Conservation (phyloP, 2,329 filamentous ascomycete species). For the Colletotrichum neosansevieriae region DNA sequence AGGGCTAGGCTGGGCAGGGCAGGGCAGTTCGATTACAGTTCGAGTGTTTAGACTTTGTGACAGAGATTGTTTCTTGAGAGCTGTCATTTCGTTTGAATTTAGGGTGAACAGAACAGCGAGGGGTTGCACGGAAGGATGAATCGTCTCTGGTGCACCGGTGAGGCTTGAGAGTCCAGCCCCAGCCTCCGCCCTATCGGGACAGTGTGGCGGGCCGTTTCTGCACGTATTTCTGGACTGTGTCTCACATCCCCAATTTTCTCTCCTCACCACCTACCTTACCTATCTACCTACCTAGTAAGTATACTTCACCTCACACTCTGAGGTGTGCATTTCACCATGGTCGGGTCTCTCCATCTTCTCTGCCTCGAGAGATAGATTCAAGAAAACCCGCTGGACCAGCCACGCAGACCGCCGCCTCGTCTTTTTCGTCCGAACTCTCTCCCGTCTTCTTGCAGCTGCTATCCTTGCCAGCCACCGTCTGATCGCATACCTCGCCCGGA, state of each 20-base stretch:
- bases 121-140: background rate
- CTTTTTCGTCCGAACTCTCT: constrained; percentile 16
- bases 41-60: background rate
- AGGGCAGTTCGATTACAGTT: background rate
- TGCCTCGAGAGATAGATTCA: background rate
- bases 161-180: constrained; percentile 11
- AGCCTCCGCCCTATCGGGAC: background rate
- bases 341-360: too few species aligned
- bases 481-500: constrained; percentile 6
- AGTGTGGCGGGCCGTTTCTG: background rate
- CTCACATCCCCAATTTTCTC: background rate
- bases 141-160: background rate
- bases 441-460: background rate
- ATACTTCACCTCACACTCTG: too few species aligned
- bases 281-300: background rate
- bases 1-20: background rate
- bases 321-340: too few species aligned
- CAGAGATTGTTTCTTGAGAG: constrained; percentile 13
- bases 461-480: constrained; percentile 26
- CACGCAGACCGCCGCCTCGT: constrained; percentile 13
- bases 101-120: too few species aligned
- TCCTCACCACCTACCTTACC: background rate
- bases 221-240: background rate
- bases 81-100: background rate
- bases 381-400: background rate